Conservation (phyloP, 1,284 basidiomycete genomes). For the Termitomyces sp. region DNA sequence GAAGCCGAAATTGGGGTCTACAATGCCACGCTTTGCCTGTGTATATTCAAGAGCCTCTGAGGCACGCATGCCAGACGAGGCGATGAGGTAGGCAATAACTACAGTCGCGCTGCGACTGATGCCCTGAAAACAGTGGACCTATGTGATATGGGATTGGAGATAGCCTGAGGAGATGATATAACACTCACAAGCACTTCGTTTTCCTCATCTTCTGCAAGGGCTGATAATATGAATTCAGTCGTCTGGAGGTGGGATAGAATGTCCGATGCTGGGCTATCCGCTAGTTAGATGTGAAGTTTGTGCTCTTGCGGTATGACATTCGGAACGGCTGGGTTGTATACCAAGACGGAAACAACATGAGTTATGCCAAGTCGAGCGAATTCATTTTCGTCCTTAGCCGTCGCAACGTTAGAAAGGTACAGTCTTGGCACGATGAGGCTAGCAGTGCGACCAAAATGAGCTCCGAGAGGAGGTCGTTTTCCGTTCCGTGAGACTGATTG, state of each 20-base stretch:
- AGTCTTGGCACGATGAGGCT: conserved; percentile 55
- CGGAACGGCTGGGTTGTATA: conserved; percentile 40
- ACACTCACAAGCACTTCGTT: conserved; percentile 58
- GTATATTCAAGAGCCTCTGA: conserved; percentile 51
- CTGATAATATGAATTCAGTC: conserved; percentile 58
- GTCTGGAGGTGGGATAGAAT: conserved; percentile 58
- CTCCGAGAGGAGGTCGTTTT: conserved; percentile 5
- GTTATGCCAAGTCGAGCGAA: conserved; percentile 57
- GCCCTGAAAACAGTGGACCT: conserved; percentile 80
- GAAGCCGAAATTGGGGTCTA: conserved; percentile 66
- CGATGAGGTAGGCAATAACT: conserved; percentile 78
- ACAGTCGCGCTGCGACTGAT: conserved; percentile 78
- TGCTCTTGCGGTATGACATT: conserved; percentile 40
- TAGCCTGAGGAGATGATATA: conserved; percentile 20
- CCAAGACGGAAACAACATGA: conserved; percentile 61
- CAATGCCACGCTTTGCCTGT: conserved; percentile 49
- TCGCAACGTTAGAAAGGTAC: conserved; percentile 60
- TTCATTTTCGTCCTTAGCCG: conserved; percentile 42
- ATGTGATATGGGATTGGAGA: neutral
- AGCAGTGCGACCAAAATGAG: conserved; percentile 30
- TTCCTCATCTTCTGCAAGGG: conserved; percentile 44
- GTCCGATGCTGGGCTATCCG: conserved; percentile 49
- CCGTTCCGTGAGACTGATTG: conserved; percentile 11
- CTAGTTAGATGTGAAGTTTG: conserved; percentile 50
- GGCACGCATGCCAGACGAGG: conserved; percentile 49